Evolutionary conservation across 306 rosid species (phyloP).

Genomic region (Ceratonia siliqua): DNA sequence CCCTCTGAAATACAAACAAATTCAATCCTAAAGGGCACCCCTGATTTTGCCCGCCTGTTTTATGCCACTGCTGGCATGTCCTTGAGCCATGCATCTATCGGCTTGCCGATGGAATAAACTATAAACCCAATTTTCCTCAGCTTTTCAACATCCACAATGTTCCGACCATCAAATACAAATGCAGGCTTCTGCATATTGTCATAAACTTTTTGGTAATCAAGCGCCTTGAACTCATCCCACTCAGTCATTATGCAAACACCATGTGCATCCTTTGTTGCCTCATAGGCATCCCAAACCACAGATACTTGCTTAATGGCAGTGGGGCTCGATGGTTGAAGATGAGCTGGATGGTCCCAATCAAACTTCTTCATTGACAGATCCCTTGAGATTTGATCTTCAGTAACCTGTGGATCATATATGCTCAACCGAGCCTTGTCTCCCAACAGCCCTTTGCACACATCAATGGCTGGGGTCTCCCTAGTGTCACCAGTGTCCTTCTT

Average conservation of each 20-base stretch:
- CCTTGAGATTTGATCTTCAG: constrained; percentile 67
- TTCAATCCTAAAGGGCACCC: not conserved
- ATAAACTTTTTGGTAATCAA: constrained; percentile 60
- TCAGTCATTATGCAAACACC: constrained; percentile 71
- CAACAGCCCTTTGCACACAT: constrained; percentile 73
- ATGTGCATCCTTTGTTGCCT: constrained; percentile 73
- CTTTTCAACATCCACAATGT: constrained; percentile 55
- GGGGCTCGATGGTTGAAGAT: constrained; percentile 76
- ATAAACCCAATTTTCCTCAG: constrained; percentile 76
- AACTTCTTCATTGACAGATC: constrained; percentile 74
- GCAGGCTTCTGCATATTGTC: constrained; percentile 86
- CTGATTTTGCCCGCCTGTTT: constrained; percentile 14
- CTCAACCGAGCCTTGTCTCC: constrained; percentile 73
- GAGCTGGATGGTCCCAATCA: constrained; percentile 83
- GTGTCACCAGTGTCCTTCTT: constrained; percentile 91
- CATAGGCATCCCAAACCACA: constrained; percentile 72
- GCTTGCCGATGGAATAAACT: constrained; percentile 78
- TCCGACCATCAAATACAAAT: constrained; percentile 73
- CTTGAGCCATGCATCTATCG: constrained; percentile 80
- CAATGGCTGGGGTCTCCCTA: constrained; percentile 86
- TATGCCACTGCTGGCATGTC: constrained; percentile 84
- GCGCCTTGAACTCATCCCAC: constrained; percentile 77
- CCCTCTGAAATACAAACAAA: constrained; percentile 5
- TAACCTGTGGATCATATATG: constrained; percentile 79
- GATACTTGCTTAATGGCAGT: constrained; percentile 56